Percentiles rank a stretch among this genome's conserved stretches.
These are phyloP conservation scores for Annulohypoxylon moriforme DNA, from an alignment of 495 filamentous ascomycete species.

Conservation along the genomic window DNA sequence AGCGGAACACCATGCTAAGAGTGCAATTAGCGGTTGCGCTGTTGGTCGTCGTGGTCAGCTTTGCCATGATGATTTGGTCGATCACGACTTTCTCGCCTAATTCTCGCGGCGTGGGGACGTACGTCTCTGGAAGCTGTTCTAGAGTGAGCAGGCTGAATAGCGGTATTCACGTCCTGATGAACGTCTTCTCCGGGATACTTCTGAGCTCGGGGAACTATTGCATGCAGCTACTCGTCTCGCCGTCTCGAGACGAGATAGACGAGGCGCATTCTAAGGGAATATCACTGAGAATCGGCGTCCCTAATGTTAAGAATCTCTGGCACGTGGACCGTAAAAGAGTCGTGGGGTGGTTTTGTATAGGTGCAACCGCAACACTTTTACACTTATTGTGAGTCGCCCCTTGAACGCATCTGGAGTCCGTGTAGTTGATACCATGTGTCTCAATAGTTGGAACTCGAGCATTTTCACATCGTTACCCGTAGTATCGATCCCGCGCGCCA, in stretches of 20 bases:
- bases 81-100: background rate
- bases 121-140: background rate
- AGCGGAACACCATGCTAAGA: background rate
- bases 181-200: background rate
- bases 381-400: background rate
- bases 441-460: background rate
- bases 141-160: background rate
- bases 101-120: background rate
- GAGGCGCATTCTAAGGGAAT: background rate
- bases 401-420: background rate
- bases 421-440: background rate
- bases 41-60: background rate
- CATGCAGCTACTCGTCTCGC: background rate
- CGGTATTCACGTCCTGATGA: background rate
- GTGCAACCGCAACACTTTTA: background rate
- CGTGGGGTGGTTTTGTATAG: background rate
- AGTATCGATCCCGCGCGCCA: background rate
- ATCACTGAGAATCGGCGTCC: background rate
- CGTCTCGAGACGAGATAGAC: background rate
- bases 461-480: background rate
- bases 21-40: background rate
- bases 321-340: background rate
- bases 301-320: background rate
- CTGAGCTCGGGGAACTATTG: background rate
- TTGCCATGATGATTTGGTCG: background rate